Evolutionary conservation across 2,329 filamentous ascomycete genomes (phyloP).

Genomic region (Pezicula carpinea): DNA sequence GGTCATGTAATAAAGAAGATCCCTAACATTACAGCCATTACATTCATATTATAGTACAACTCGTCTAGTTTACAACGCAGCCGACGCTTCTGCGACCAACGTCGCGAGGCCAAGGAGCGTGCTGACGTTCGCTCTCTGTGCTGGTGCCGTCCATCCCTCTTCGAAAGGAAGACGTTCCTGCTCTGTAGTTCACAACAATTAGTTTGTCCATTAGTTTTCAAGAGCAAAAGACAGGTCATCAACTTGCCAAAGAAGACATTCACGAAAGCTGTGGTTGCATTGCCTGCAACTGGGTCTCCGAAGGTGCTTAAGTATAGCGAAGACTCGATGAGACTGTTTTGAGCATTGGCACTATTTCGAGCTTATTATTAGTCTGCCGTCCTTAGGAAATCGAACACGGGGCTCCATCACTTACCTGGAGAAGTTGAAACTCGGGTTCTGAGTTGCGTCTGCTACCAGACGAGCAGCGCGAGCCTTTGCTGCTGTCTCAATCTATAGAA

Average conservation of each 20-base stretch:
- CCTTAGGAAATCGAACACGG: neutral
- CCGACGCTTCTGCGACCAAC: neutral
- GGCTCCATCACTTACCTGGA: neutral
- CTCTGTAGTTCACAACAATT: neutral
- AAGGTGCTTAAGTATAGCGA: neutral
- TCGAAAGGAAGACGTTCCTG: neutral
- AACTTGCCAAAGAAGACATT: neutral
- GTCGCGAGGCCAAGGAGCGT: neutral
- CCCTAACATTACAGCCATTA: too few species aligned
- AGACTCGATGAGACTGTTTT: neutral
- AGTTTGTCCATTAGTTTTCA: too few species aligned
- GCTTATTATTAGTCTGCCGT: neutral
- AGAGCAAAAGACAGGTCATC: too few species aligned
- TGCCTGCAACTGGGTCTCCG: neutral
- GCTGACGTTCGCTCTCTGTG: neutral
- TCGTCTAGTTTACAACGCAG: too few species aligned
- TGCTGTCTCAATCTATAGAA: neutral
- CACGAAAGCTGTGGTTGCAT: neutral
- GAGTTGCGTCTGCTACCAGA: neutral
- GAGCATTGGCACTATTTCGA: neutral
- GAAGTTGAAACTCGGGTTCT: neutral
- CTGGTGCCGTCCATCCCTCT: neutral
- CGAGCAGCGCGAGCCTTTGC: neutral
- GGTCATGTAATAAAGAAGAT: too few species aligned
- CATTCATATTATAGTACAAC: too few species aligned